phyloP scores from a whole-genome alignment of 495 filamentous ascomycete genomes.

The Cairneyella variabilis region DNA sequence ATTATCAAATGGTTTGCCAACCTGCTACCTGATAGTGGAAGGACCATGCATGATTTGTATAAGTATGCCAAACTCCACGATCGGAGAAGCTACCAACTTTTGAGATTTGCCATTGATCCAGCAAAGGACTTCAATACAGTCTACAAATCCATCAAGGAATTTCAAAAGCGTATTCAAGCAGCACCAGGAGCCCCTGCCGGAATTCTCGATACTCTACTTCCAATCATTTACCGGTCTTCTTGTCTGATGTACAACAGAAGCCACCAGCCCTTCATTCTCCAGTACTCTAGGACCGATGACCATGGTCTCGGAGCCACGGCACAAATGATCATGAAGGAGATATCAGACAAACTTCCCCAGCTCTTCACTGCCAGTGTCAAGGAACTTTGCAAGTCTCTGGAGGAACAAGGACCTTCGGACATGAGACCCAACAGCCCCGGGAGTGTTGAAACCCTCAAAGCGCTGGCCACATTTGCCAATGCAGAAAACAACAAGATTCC shows the following conservation, averaged over 20 bases:
- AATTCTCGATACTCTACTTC: slow-evolving; percentile 72
- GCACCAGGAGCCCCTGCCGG: slow-evolving; percentile 47
- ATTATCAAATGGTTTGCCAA: slow-evolving; percentile 67
- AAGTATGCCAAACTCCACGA: slow-evolving; percentile 93
- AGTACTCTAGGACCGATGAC: slow-evolving; percentile 76
- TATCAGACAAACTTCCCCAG: slow-evolving; percentile 81
- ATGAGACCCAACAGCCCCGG: slow-evolving; percentile 59
- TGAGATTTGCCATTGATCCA: slow-evolving; percentile 78
- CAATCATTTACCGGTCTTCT: slow-evolving; percentile 79
- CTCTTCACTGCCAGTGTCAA: slow-evolving; percentile 89
- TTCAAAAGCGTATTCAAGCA: slow-evolving; percentile 74
- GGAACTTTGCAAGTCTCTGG: slow-evolving; percentile 82
- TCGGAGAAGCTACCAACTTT: slow-evolving; percentile 83
- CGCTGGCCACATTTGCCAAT: slow-evolving; percentile 83
- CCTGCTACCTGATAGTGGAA: slow-evolving; percentile 67
- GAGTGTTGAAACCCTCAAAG: slow-evolving; percentile 85
- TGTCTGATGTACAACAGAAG: slow-evolving; percentile 89
- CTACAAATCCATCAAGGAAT: slow-evolving; percentile 82
- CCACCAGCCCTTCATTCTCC: slow-evolving; percentile 86
- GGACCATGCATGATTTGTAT: slow-evolving; percentile 67
- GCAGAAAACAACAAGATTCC: slow-evolving; percentile 78
- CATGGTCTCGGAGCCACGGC: slow-evolving; percentile 71
- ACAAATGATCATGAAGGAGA: slow-evolving; percentile 88
- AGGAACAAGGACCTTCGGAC: slow-evolving; percentile 69
- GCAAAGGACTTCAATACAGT: slow-evolving; percentile 90